Conservation (phyloP, 768 basidiomycete species). For the Amylocystis lapponica region DNA sequence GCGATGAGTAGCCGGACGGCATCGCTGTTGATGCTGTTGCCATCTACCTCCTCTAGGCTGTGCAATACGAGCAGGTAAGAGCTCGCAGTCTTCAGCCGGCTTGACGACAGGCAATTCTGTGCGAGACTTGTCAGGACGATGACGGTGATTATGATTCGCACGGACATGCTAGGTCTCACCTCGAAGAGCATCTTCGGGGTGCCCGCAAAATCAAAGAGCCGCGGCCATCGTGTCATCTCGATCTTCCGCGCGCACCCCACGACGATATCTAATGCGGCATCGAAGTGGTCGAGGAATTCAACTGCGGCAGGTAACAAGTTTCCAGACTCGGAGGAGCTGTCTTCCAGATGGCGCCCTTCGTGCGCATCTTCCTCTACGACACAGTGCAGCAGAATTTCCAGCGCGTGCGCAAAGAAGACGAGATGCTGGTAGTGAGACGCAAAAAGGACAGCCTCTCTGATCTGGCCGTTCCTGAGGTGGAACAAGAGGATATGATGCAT, state of each 20-base stretch:
- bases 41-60: conserved; percentile 85
- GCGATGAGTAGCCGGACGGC: conserved; percentile 73
- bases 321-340: conserved; percentile 5
- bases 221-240: conserved; percentile 85
- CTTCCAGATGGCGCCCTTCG: conserved; percentile 1
- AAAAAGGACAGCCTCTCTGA: conserved; percentile 77
- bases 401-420: conserved; percentile 88
- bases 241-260: conserved; percentile 96
- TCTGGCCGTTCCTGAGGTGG: conserved; percentile 59
- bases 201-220: conserved; percentile 86
- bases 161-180: conserved; percentile 35
- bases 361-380: conserved; percentile 81
- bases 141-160: background rate
- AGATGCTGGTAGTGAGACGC: conserved; percentile 83
- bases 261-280: conserved; percentile 85
- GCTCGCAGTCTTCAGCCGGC: conserved; percentile 79
- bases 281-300: conserved; percentile 93
- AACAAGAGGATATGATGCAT: conserved; percentile 85
- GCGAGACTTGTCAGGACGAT: background rate
- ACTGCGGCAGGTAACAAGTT: conserved; percentile 59
- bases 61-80: conserved; percentile 93
- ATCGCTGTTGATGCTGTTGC: conserved; percentile 73
- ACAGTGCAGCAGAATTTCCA: conserved; percentile 91
- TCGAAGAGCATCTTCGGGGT: conserved; percentile 90
- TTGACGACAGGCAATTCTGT: conserved; percentile 68